Evolutionary conservation across 2,329 filamentous ascomycete genomes (phyloP).

Genomic region (Fusarium sp.): DNA sequence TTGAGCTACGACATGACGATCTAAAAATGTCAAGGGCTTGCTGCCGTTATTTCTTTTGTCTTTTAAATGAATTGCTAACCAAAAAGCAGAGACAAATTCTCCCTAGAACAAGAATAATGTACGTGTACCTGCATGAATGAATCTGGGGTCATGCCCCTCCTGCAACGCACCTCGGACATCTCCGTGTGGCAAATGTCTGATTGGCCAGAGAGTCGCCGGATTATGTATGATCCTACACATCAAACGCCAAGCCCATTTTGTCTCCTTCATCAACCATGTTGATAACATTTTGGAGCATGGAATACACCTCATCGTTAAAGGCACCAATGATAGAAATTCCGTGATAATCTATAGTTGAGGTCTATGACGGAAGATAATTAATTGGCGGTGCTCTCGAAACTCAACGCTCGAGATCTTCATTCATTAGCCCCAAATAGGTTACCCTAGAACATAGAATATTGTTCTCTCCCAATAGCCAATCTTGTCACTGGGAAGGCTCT

Average conservation of each 20-base stretch:
- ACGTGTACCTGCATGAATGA: background rate
- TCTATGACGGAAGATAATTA: background rate
- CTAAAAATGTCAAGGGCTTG: background rate
- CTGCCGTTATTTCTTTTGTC: background rate
- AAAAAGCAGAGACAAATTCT: background rate
- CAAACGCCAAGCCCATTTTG: background rate
- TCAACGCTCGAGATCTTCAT: background rate
- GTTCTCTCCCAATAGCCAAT: background rate
- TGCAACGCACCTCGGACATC: constrained; percentile 1
- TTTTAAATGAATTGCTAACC: background rate
- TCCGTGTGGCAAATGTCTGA: constrained; percentile 7
- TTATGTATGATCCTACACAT: constrained; percentile 5
- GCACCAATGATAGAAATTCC: rapidly evolving
- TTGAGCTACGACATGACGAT: background rate
- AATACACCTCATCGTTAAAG: background rate
- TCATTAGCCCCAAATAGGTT: background rate
- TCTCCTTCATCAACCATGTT: background rate
- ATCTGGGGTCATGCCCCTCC: background rate
- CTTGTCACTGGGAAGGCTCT: background rate
- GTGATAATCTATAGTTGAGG: background rate
- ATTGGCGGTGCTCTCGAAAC: no score
- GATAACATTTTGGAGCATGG: background rate
- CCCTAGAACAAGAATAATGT: background rate
- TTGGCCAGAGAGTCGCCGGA: background rate
- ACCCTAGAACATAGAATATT: background rate